Evolutionary conservation across 2,329 filamentous ascomycete genomes (phyloP), one percentile per base, ranked within the genome.

Genomic region (Microascus cirrosus): DNA sequence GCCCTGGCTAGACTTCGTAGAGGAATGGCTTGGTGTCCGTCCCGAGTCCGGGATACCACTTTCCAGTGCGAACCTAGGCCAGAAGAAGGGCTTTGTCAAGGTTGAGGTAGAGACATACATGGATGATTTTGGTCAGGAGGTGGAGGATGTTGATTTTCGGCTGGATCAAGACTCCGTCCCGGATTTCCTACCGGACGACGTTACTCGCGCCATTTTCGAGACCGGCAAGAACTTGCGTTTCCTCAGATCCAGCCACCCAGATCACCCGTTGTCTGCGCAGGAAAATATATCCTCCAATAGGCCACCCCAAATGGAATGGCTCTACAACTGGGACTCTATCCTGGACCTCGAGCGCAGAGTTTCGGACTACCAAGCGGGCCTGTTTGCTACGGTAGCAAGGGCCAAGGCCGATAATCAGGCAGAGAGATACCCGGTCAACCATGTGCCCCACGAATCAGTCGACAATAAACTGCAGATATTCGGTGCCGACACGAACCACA

Each of bases 181-280:
- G 0, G 74, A 77, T 1, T 94, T 94, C 63, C 77, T 95, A 52
- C 80, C 85, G 0, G 68, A 74, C 5, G 89, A 94, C 59, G 80
- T 92, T 62, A 85, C 83, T 2, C 78, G 81, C 55, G 74, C 78
- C 5, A 82, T 94, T n/a, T 92, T 93, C 62, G 89, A 95, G 67
- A 87, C 85, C 3, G 90, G 89, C 3, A 82, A 81, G 64, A 93
- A 87, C 66, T 71, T 95, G 54, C 82, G 87, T 8, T 84, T 94
- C 57, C 75, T 95, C 54, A 81, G 84, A 63, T 73, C 76, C 24
- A 83, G 87, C 63, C 87, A 94, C 66, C 80, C 88, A 5, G 75
- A 84, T 1, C 88, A 95, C 66, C 83, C 86, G 0, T 73, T 94
- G 50, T 80, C 82, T 15, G 76, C 76, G 50, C 65, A 74, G n/a